phyloP scores from a whole-genome alignment of 495 filamentous ascomycete genomes.

The Bathelium albidoporum region DNA sequence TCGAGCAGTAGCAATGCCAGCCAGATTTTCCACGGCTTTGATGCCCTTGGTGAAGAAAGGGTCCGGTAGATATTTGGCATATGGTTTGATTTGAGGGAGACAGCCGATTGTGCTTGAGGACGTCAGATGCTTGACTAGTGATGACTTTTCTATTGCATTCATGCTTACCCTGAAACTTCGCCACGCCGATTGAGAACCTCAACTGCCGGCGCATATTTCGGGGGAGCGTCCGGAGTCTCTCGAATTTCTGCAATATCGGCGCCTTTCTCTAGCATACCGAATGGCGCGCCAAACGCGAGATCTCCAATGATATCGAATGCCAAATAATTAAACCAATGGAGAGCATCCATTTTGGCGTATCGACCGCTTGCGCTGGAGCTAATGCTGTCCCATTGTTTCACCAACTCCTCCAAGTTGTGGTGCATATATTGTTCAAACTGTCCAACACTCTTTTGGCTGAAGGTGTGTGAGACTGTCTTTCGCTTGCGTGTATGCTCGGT shows the following conservation, averaged over 20 bases:
- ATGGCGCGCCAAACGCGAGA: slow-evolving; percentile 39
- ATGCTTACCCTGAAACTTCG: slow-evolving; percentile 47
- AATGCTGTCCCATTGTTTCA: slow-evolving; percentile 56
- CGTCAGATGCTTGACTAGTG: not conserved
- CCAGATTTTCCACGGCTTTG: slow-evolving; percentile 53
- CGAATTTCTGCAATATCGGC: slow-evolving; percentile 54
- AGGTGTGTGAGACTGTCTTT: slow-evolving; percentile 81
- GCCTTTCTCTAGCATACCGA: slow-evolving; percentile 47
- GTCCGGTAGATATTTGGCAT: slow-evolving; percentile 55
- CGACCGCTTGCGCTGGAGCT: slow-evolving; percentile 35
- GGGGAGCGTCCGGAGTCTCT: slow-evolving; percentile 39
- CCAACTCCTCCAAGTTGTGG: slow-evolving; percentile 64
- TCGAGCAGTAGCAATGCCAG: slow-evolving; percentile 65
- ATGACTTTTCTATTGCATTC: not conserved
- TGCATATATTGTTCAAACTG: slow-evolving; percentile 90
- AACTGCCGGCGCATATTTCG: slow-evolving; percentile 54
- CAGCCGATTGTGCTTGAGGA: slow-evolving; percentile 43
- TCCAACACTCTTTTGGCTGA: slow-evolving; percentile 67
- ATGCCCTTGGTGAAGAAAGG: slow-evolving; percentile 57
- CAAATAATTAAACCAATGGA: slow-evolving; percentile 91
- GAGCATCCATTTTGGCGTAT: slow-evolving; percentile 59
- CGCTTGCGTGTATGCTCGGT: slow-evolving; percentile 80
- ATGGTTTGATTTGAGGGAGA: slow-evolving; percentile 51
- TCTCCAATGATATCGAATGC: slow-evolving; percentile 91
- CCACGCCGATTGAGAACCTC: slow-evolving; percentile 61